phyloP scores from a whole-genome alignment of 208 protist genomes.

The Trichomonas vaginalis region DNA sequence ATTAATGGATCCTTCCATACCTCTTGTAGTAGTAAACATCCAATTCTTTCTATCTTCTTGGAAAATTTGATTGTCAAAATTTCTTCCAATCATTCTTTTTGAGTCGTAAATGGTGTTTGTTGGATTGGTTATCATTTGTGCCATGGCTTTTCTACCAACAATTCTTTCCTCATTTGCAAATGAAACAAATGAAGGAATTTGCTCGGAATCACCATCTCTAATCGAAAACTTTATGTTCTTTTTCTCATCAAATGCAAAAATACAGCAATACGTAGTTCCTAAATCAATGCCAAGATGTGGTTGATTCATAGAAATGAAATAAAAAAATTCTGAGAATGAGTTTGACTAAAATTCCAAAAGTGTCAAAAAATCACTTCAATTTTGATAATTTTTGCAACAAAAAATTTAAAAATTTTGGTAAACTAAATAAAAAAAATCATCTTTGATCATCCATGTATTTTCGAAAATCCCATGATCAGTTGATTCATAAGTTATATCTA shows the following conservation, averaged over 20 bases:
- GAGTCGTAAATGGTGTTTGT: conserved; percentile 70
- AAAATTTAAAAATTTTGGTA: too few species aligned
- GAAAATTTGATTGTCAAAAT: conserved; percentile 42
- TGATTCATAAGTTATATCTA: too few species aligned
- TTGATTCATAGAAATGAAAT: too few species aligned
- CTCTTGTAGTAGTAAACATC: background rate
- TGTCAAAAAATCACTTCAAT: too few species aligned
- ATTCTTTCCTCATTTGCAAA: conserved; percentile 27
- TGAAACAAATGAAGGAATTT: background rate
- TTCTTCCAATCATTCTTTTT: conserved; percentile 68
- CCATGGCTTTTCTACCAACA: conserved; percentile 51
- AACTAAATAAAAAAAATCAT: too few species aligned
- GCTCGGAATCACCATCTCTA: background rate
- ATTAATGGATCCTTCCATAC: background rate
- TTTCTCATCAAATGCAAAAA: background rate
- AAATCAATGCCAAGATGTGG: background rate
- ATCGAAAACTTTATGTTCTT: background rate
- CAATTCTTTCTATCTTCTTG: background rate
- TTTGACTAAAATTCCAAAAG: too few species aligned
- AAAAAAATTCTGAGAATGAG: too few species aligned
- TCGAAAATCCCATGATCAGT: too few species aligned
- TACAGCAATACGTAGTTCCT: background rate
- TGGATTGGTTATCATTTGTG: conserved; percentile 64
- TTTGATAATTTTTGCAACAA: too few species aligned
- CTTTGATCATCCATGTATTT: too few species aligned